phyloP scores from a whole-genome alignment of 1,139 yeast genomes.

The Yamadazyma songkhlaensis region DNA sequence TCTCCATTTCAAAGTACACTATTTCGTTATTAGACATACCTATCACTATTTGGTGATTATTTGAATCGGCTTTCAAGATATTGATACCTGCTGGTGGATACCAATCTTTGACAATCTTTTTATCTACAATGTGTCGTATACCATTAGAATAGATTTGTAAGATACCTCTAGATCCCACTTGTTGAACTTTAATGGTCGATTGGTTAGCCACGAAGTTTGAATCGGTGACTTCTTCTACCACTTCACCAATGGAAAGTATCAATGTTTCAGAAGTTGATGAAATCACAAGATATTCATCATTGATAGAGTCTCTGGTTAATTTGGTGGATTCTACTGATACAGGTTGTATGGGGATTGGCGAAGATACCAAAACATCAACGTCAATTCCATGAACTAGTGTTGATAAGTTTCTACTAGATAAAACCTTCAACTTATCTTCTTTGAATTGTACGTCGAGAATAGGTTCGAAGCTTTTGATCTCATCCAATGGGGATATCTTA shows the following conservation, averaged over 20 bases:
- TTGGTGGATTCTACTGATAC: constrained; percentile 61
- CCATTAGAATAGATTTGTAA: constrained; percentile 76
- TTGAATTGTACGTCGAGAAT: constrained; percentile 48
- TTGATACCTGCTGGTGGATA: constrained; percentile 76
- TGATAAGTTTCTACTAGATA: constrained; percentile 43
- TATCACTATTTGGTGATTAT: constrained; percentile 64
- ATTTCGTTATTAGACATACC: constrained; percentile 73
- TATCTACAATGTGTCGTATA: constrained; percentile 57
- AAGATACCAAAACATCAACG: constrained; percentile 61
- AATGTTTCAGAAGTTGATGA: constrained; percentile 69
- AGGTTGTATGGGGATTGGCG: constrained; percentile 69
- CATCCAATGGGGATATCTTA: constrained; percentile 52
- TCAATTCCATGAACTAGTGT: constrained; percentile 58
- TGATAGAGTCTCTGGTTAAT: constrained; percentile 37
- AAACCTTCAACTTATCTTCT: constrained; percentile 27
- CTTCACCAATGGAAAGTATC: constrained; percentile 75
- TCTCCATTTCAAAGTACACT: constrained; percentile 79
- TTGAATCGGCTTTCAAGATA: constrained; percentile 58
- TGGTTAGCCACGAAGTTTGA: constrained; percentile 57
- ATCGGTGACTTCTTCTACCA: constrained; percentile 71
- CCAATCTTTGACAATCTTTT: constrained; percentile 60
- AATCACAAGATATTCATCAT: constrained; percentile 65
- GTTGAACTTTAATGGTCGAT: constrained; percentile 67
- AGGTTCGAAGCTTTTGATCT: constrained; percentile 56
- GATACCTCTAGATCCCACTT: constrained; percentile 61